Evolutionary conservation across 75 land plant species (phyloP), one percentile per base, ranked within the genome.

Genomic region (Picea sitchensis): DNA sequence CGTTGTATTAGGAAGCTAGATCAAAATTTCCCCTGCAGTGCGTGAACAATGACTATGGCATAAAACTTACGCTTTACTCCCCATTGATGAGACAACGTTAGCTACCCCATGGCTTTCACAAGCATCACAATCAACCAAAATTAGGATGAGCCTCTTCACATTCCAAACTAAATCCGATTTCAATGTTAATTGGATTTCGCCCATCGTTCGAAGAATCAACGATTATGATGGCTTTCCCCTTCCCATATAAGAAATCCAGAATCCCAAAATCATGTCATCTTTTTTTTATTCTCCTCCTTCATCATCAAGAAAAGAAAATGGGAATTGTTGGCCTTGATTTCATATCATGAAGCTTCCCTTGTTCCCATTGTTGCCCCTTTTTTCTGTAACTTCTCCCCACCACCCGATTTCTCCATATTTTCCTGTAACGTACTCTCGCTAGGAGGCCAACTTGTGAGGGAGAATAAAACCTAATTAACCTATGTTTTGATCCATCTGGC

Each of bases 341-440:
- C n/a, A 71, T 56, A 71, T 71, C 74, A 71, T 71, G 74, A 71
- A 71, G 36, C n/a, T n/a, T 1, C 56, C 67, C 74, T 51, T 51
- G 56, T 51, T 12, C 12, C 56, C 56, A 12, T 12, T 12, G 17
- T 15, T 44, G 4, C 74, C 67, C 74, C 54, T 26, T 11, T 38
- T n/a, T 47, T 44, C 74, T 71, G 74, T 71, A 71, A 71, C 56
- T 51, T 51, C 56, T 71, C 44, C 51, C 41, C 51, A 5, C 74
- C 74, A 71, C n/a, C 54, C 26, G 44, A 71, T 71, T 71, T n/a
- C 23, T 4, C 14, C 5, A 41, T 71, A 41, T 71, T 71, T 71
- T 18, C 44, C 20, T 20, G 26, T 26, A 26, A 26, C 26, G 26
- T 26, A 26, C 26, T 26, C 26, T 26, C 26, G 26, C 26, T 26